phyloP scores from a whole-genome alignment of 2,329 filamentous ascomycete species.

The Verticillium longisporum region DNA sequence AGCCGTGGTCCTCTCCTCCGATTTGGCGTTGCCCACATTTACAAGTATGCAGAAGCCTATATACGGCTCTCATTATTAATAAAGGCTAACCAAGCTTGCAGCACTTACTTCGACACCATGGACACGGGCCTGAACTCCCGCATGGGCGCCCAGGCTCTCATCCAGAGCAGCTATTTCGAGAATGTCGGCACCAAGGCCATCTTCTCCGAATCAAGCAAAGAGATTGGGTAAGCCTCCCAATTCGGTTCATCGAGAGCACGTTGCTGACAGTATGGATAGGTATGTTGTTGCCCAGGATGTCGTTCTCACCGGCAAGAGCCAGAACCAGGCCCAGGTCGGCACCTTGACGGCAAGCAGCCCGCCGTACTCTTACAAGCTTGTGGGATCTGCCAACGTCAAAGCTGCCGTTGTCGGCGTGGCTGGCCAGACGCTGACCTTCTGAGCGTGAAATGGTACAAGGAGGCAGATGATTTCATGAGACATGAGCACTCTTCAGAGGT shows the following conservation, averaged over 20 bases:
- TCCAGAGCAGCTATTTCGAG: conserved; percentile 43
- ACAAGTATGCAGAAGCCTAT: conserved; percentile 22
- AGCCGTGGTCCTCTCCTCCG: conserved; percentile 52
- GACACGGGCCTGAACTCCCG: conserved; percentile 42
- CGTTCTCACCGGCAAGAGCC: conserved; percentile 28
- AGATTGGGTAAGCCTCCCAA: conserved; percentile 3
- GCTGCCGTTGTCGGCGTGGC: conserved; percentile 26
- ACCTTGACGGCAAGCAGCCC: conserved; percentile 42
- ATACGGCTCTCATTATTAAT: no score
- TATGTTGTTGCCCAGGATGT: conserved; percentile 30
- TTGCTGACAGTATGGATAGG: neutral
- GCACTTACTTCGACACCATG: conserved; percentile 2
- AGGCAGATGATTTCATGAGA: neutral
- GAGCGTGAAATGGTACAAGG: neutral
- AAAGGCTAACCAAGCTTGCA: neutral
- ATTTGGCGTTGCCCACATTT: conserved; percentile 53
- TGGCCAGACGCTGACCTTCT: conserved; percentile 21
- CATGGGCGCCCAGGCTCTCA: conserved; percentile 41
- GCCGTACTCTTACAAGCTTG: conserved; percentile 29
- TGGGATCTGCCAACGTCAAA: conserved; percentile 37
- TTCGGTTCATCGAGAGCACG: neutral
- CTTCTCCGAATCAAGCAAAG: conserved; percentile 20
- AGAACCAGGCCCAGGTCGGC: conserved; percentile 38
- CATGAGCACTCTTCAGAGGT: neutral
- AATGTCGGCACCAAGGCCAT: conserved; percentile 24